These are phyloP conservation scores for Atalantia buxifolia DNA, from an alignment of 345 rosid species.

Conservation along the genomic window DNA sequence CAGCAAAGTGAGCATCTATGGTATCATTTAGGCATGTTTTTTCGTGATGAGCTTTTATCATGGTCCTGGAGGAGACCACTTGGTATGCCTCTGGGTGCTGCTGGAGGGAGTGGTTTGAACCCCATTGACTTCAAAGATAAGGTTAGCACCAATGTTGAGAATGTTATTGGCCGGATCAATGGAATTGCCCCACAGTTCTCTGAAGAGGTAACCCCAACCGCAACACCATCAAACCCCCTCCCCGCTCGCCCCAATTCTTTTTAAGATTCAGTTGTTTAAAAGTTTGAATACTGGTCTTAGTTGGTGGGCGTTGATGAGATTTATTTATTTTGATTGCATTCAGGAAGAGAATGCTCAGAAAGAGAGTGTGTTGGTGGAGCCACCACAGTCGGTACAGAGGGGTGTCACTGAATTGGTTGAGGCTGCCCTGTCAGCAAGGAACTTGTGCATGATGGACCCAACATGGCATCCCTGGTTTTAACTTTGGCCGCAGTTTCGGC, in stretches of 20 bases:
- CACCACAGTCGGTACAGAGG: conserved; percentile 87
- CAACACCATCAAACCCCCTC: too few species aligned
- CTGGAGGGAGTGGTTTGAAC: conserved; percentile 66
- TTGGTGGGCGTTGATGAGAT: not conserved
- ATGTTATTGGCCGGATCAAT: conserved; percentile 64
- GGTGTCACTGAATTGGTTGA: conserved; percentile 86
- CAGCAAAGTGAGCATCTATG: conserved; percentile 91
- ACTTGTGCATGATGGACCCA: conserved; percentile 99
- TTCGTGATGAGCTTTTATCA: conserved; percentile 88
- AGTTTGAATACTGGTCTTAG: not conserved
- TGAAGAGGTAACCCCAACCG: conserved; percentile 61
- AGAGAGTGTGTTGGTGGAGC: conserved; percentile 42
- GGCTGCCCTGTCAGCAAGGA: conserved; percentile 85
- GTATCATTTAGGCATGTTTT: conserved; percentile 98
- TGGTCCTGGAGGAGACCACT: conserved; percentile 97
- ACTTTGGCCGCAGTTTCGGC: not conserved
- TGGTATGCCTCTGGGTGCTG: conserved; percentile 55
- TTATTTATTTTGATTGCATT: conserved; percentile 3
- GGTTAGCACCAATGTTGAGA: conserved; percentile 74
- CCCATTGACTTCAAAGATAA: conserved; percentile 71
- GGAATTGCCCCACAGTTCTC: conserved; percentile 81
- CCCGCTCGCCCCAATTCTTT: not conserved
- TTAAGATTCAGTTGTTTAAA: not conserved
- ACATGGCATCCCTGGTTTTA: conserved; percentile 99
- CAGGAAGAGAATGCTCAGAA: conserved; percentile 64